Base-by-base conservation (phyloP, 2,329 filamentous ascomycete genomes). In the Blumeria hordei region DNA sequence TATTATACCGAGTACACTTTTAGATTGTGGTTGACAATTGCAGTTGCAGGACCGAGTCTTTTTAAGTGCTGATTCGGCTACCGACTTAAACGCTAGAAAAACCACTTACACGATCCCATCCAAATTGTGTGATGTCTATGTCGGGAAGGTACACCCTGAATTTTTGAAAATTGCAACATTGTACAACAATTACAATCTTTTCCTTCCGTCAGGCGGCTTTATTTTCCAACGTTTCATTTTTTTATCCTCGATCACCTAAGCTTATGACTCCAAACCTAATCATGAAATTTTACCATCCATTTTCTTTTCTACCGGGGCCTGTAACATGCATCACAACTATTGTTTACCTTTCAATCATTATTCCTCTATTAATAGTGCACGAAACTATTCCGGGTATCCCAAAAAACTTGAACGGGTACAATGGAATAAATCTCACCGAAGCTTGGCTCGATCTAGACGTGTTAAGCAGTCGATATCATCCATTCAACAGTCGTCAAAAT, bases 401-500 rank as follows among this genome's bases (percentile, higher is more conserved):
- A 0, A 68, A 65, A 3, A 71, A 72, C 39, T 71, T 74, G 41
- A 71, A 68, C 9, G 69, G 69, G 6, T 75, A 76, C 39, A 64
- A 70, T 8, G 88, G 87, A 16, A 70, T 93, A 63, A 86, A 94
- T 63, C 69, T 96, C 54, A 83, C 81, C 2, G 80, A 93, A 68
- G 87, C 90, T 39, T 96, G 88, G 88, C 69, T 73, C 11, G 88
- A 96, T 65, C 72, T 98, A 35, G 78, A 87, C 58, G 70, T 74
- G 55, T 74, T 98, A 52, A 90, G 83, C 36, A 73, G 73, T 59
- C 73, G 74, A 1, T 92, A 84, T 64, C 92, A 94, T 65, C 90
- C 92, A 0, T 94, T 86, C 71, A 95, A 94, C 69, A 88, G 83
- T 60, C 81, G 74, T 57, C 74, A 77, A 57, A 96, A 95, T 65